phyloP scores from a whole-genome alignment of 306 rosid genomes.

The Canavalia ensiformis region DNA sequence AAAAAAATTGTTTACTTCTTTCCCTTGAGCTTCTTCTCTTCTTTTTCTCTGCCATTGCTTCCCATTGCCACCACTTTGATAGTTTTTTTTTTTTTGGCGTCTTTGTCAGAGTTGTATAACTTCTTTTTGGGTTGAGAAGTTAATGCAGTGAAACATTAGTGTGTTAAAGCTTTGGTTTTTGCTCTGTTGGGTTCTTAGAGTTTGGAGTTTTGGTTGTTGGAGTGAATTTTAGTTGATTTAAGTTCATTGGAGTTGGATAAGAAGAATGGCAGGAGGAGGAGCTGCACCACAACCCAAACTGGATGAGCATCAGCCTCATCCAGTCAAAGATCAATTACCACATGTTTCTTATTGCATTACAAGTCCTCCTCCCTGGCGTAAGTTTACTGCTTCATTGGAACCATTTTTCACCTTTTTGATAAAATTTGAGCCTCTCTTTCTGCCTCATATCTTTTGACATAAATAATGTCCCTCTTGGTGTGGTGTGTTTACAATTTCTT shows the following conservation, averaged over 20 bases:
- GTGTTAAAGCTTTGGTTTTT: constrained; percentile 16
- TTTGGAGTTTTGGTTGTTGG: constrained; percentile 42
- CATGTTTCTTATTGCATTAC: constrained; percentile 87
- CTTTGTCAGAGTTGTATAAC: constrained; percentile 36
- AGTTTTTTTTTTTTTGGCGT: constrained; percentile 18
- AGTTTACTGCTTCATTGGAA: constrained; percentile 48
- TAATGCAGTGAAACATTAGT: background rate
- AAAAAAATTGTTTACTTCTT: constrained; percentile 35
- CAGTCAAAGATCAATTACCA: constrained; percentile 88
- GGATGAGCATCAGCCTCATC: constrained; percentile 94
- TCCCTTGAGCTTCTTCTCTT: constrained; percentile 24
- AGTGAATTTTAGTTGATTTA: constrained; percentile 6
- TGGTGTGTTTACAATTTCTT: background rate
- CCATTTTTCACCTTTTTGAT: constrained; percentile 8
- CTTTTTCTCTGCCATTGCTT: constrained; percentile 2
- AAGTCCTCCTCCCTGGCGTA: constrained; percentile 99
- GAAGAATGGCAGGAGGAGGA: constrained; percentile 74
- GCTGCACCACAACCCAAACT: constrained; percentile 86
- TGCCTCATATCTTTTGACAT: background rate
- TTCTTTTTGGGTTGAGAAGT: constrained; percentile 47
- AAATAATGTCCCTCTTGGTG: background rate
- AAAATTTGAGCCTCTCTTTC: constrained; percentile 7
- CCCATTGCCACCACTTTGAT: background rate
- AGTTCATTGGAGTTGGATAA: constrained; percentile 22
- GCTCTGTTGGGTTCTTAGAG: constrained; percentile 30